Evolutionary conservation across 2,329 filamentous ascomycete species (phyloP), one percentile per base, ranked within the genome.

Genomic region (Hirsutella thompsonii): DNA sequence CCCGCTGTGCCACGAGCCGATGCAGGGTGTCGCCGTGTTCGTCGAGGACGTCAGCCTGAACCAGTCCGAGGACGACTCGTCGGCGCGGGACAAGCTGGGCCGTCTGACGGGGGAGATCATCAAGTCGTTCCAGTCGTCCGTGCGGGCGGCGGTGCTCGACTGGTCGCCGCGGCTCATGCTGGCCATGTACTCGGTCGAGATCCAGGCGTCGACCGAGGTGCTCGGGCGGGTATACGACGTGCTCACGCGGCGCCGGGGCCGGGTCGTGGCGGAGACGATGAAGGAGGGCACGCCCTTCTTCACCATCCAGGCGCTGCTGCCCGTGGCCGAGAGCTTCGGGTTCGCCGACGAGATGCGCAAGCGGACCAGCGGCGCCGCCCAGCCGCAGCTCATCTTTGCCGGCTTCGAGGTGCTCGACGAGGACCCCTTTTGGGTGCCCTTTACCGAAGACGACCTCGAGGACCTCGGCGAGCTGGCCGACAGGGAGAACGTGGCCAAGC

Each of bases 311-410:
- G 84, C 89, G 0, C 71, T 89, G 2, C 72, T 98, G 5, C 92
- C 92, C 1, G 92, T 94, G 0, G 90, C 88, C 18, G 89, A 95
- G 62, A 92, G 84, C 8, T 98, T 98, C 58, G 92, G 92, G 1
- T 98, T 98, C 66, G 78, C 79, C 4, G 92, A 96, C 56, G 92
- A 98, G 63, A 96, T 98, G 66, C 79, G 92, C 44, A 96, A 96
- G 66, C 76, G 89, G 6, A 94, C 88, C 1, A 88, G 81, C 6
- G 92, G 92, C 3, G 86, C 84, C 3, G 92, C 92, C 1, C 83
- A 86, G 53, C 92, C 92, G 38, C 92, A 96, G 68, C 72, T 98
- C 30, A 82, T 94, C 46, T 98, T 96, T 57, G 77, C 85, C 8
- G 92, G 92, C 1, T 98, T 89, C 56, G 87, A 95, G 61, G 76